These are phyloP conservation scores for Aspergillus felis DNA, from an alignment of 2,329 filamentous ascomycete genomes.

Conservation along the genomic window DNA sequence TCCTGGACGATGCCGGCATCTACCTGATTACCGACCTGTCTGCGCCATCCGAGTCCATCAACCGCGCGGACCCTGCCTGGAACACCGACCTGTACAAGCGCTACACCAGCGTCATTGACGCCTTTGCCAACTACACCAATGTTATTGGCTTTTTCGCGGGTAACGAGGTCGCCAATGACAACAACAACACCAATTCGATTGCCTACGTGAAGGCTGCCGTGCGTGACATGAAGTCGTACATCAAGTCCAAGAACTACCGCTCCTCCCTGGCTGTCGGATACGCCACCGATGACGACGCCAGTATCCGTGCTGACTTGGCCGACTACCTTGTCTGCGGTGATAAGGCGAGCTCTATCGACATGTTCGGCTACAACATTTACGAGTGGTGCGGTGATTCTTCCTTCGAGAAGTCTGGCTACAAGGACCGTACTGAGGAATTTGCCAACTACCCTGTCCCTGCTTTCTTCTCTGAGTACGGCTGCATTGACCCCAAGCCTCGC, in stretches of 20 bases:
- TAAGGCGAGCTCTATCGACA: constrained; percentile 70
- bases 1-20: constrained; percentile 80
- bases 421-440: constrained; percentile 81
- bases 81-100: constrained; percentile 71
- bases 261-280: constrained; percentile 79
- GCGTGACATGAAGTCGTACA: constrained; percentile 92
- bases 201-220: constrained; percentile 97
- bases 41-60: constrained; percentile 77
- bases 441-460: constrained; percentile 83
- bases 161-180: constrained; percentile 90
- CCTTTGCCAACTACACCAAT: constrained; percentile 78
- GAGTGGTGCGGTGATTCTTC: constrained; percentile 92
- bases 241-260: constrained; percentile 73
- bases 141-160: constrained; percentile 96
- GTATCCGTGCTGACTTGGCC: constrained; percentile 76
- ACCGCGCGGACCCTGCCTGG: constrained; percentile 76
- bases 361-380: constrained; percentile 99
- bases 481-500: constrained; percentile 71
- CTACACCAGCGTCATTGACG: constrained; percentile 81
- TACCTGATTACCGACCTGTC: constrained; percentile 92
- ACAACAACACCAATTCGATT: constrained; percentile 83
- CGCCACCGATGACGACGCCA: constrained; percentile 86
- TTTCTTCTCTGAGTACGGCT: constrained; percentile 99
- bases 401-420: constrained; percentile 73
- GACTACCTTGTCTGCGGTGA: constrained; percentile 91